A percentile compares a stretch with the other conserved stretches of the same genome.
Conservation (phyloP, 768 basidiomycete species). For the Termitomyces sp. region DNA sequence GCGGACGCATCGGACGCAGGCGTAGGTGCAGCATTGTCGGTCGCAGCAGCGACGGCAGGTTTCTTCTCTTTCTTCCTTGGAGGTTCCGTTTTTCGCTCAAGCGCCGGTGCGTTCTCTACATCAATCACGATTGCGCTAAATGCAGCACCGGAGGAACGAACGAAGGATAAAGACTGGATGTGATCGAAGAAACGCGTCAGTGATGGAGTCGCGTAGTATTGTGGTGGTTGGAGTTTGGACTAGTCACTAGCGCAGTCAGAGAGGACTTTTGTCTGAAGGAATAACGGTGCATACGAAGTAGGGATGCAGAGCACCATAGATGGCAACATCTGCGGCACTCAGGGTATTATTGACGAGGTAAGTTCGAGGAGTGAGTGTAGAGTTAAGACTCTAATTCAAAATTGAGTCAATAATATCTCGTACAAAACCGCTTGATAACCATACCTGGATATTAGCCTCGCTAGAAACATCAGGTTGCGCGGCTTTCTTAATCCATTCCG, state of each 20-base stretch:
- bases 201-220: slow-evolving; percentile 76
- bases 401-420: background rate
- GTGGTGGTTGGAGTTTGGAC: slow-evolving; percentile 64
- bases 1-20: background rate
- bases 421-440: background rate
- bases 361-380: slow-evolving; percentile 67
- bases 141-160: slow-evolving; percentile 50
- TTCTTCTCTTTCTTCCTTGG: slow-evolving; percentile 77
- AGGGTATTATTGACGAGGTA: slow-evolving; percentile 82
- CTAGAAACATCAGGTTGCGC: slow-evolving; percentile 42
- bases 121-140: slow-evolving; percentile 60
- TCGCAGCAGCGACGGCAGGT: slow-evolving; percentile 23
- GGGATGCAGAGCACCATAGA: slow-evolving; percentile 88
- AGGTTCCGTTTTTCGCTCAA: slow-evolving; percentile 66
- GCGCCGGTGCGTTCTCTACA: slow-evolving; percentile 65
- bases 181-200: slow-evolving; percentile 95
- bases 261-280: background rate
- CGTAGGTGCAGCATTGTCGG: slow-evolving; percentile 18
- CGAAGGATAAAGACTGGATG: slow-evolving; percentile 67
- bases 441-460: slow-evolving; percentile 45
- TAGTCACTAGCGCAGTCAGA: slow-evolving; percentile 23
- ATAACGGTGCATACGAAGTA: slow-evolving; percentile 51
- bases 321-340: slow-evolving; percentile 84
- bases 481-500: slow-evolving; percentile 66
- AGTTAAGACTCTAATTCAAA: slow-evolving; percentile 57